Evolutionary conservation across 257 asterid species (phyloP), one percentile per base, ranked within the genome.

Genomic region (Gardenia jasminoides): DNA sequence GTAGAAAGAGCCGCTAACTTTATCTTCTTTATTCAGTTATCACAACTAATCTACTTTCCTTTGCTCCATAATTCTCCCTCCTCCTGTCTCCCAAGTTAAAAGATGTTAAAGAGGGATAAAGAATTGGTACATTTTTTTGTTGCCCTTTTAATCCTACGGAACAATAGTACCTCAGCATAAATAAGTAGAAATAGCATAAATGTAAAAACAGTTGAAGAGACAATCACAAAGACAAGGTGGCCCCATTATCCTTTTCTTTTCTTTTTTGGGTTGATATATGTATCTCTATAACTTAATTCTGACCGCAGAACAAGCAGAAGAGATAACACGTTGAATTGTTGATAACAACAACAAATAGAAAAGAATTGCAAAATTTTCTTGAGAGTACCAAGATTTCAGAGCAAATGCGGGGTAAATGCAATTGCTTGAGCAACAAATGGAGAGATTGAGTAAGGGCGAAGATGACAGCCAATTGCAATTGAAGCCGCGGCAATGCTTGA

Each of bases 321-420:
- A 54, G n/a, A 20, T 6, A 2, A 5, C 4, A 36, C 4, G 41
- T 2, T 36, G 41, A 36, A 36, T 36, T 36, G n/a, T 54, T 20
- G n/a, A 54, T 19, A 20, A 6, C 10, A 52, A 16, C 59, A 52
- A 52, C 0, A 52, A 17, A 2, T 1, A 75, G 24, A 39, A 17
- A 6, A 13, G 33, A 79, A 39, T 0, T 26, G 48, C 0, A 54
- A 20, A 10, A 19, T 11, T 10, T 0, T 8, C 2, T 11, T n/a
- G 10, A 54, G 3, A 8, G 24, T 89, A 94, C 98, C 94, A 89
- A 69, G 67, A 95, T 88, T 82, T 91, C 98, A 13, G 99, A 86
- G 77, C 90, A 90, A 76, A 93, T 74, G 28, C 99, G 95, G 26
- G 97, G 99, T 77, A 93, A 70, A 84, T 88, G 88, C 72, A 91